A percentile compares a stretch with the other conserved stretches of the same genome.
These are phyloP conservation scores for Scheffersomyces lignicola DNA, from an alignment of 1,139 yeast genomes.

Conservation along the genomic window DNA sequence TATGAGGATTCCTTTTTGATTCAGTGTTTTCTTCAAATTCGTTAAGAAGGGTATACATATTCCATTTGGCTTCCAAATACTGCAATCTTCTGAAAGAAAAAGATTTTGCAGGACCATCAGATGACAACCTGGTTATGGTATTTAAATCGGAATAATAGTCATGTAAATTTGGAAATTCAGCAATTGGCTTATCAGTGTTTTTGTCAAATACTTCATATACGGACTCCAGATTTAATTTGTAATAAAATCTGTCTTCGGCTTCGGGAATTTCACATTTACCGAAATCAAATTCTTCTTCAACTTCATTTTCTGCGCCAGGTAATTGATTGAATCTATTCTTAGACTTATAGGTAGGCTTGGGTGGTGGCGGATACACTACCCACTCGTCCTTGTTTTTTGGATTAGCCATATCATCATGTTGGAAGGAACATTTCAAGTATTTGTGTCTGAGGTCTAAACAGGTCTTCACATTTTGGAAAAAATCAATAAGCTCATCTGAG, in stretches of 20 bases:
- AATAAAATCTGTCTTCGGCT: slow-evolving; percentile 48
- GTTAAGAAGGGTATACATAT: slow-evolving; percentile 78
- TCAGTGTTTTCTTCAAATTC: slow-evolving; percentile 92
- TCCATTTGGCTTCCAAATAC: slow-evolving; percentile 96
- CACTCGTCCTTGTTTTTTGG: slow-evolving; percentile 77
- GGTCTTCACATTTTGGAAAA: slow-evolving; percentile 67
- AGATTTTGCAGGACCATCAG: slow-evolving; percentile 97
- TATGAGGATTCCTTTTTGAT: slow-evolving; percentile 76
- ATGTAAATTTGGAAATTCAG: slow-evolving; percentile 70
- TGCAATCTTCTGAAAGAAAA: slow-evolving; percentile 93
- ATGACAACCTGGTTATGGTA: slow-evolving; percentile 65
- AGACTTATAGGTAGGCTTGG: slow-evolving; percentile 86
- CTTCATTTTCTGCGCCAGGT: slow-evolving; percentile 27
- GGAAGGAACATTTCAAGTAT: slow-evolving; percentile 71
- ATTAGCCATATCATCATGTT: slow-evolving; percentile 64
- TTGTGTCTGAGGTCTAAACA: slow-evolving; percentile 78
- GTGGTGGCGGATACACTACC: slow-evolving; percentile 91
- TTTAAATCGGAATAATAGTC: slow-evolving; percentile 87
- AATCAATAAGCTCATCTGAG: slow-evolving; percentile 64
- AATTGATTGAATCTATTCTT: slow-evolving; percentile 59
- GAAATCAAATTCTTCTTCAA: slow-evolving; percentile 54
- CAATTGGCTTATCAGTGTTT: slow-evolving; percentile 36
- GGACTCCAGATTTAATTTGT: slow-evolving; percentile 57
- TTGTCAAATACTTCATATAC: slow-evolving; percentile 64
- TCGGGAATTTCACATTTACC: slow-evolving; percentile 66